Base-by-base conservation (phyloP, 1,284 basidiomycete genomes). In the Cystobasidium slooffiae region DNA sequence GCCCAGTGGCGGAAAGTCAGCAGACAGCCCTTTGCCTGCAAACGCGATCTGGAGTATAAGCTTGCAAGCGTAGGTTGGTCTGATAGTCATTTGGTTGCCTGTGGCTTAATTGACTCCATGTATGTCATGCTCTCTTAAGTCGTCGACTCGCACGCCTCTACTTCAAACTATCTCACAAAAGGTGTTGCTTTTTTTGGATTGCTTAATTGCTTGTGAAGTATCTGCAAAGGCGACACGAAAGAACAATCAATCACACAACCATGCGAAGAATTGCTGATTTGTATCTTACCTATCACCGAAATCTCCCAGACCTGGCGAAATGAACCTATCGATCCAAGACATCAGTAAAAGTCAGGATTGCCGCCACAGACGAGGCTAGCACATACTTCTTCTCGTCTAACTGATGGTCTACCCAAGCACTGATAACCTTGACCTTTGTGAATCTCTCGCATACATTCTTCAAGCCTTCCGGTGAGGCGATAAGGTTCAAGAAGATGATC, bases 401-500 rank as follows among this genome's bases (percentile, higher is more conserved):
- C 6, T 92, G 91, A 79, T 95, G 86, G 83, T 99, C 96, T 74
- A 99, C 95, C 95, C 96, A 99, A 0, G 94, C 96, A 16, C 94
- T 96, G 70, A 97, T 91, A 89, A 97, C 89, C 80, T 90, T 90
- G 56, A 95, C 85, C 64, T 87, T 85, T 2, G 95, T 94, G 83
- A 90, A 97, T 78, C 86, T 88, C 22, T 85, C 83, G 81, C 90
- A 91, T 82, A 98, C 94, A 44, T 88, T 90, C 75, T 87, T 87
- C 76, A 99, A 85, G 6, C 96, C 96, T 83, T 98, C 93, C 0
- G 96, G 96, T 4, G 92, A 89, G 18, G 96, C 89, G 78, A 96
- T 94, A 81, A 99, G 84, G 83, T 99, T 98, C 78, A 99, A 88
- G 84, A 99, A 99, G 78, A 99, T 91, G 79, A 99, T 98, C 72